phyloP scores from a whole-genome alignment of 768 basidiomycete species.

The Trametes cingulata region DNA sequence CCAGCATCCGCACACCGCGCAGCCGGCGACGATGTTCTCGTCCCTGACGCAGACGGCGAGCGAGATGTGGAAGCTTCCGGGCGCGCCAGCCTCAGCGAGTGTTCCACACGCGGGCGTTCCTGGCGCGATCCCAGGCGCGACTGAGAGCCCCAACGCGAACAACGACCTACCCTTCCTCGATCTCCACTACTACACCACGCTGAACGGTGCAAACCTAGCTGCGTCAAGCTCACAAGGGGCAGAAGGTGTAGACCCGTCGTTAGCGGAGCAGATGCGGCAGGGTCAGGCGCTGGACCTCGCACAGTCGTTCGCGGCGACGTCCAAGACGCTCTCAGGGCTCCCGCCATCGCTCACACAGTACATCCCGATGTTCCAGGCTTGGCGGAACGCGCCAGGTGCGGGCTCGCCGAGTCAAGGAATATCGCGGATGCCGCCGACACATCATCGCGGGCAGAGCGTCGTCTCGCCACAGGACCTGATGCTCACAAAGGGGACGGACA shows the following conservation, averaged over 20 bases:
- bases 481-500: slow-evolving; percentile 47
- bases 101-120: background rate
- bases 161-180: slow-evolving; percentile 71
- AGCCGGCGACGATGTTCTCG: slow-evolving; percentile 10
- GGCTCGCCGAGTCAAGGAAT: slow-evolving; percentile 1
- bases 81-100: background rate
- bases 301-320: slow-evolving; percentile 29
- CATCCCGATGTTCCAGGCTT: slow-evolving; percentile 21
- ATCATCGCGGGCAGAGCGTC: slow-evolving; percentile 54
- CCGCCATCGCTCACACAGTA: slow-evolving; percentile 34
- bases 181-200: slow-evolving; percentile 61
- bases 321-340: slow-evolving; percentile 35
- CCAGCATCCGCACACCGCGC: slow-evolving; percentile 10
- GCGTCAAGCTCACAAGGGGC: slow-evolving; percentile 22
- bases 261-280: slow-evolving; percentile 34
- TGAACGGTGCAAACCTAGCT: slow-evolving; percentile 10
- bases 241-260: slow-evolving; percentile 17
- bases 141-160: slow-evolving; percentile 29
- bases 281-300: slow-evolving; percentile 55
- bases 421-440: slow-evolving; percentile 29
- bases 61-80: slow-evolving; percentile 19
- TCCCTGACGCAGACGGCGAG: slow-evolving; percentile 17
- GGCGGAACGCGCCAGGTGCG: slow-evolving; percentile 15
- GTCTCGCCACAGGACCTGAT: slow-evolving; percentile 55
- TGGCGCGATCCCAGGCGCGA: slow-evolving; percentile 17